These are phyloP conservation scores for Eimeria acervulina DNA, from an alignment of 169 alveolate genomes.

Conservation along the genomic window DNA sequence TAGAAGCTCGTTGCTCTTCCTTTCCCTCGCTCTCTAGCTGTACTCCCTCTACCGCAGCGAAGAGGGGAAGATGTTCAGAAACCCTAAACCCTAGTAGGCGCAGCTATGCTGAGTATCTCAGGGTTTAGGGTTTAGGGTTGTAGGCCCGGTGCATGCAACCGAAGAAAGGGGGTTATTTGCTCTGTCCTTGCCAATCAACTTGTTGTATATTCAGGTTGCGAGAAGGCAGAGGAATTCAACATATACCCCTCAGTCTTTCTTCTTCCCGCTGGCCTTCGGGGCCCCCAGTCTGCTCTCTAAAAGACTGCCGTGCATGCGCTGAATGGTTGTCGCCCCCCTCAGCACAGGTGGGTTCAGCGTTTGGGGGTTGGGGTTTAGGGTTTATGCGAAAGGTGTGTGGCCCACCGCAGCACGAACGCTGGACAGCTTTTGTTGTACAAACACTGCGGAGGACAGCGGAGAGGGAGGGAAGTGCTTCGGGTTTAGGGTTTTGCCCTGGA, in stretches of 20 bases:
- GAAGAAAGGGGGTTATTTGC: no score
- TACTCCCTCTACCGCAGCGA: no score
- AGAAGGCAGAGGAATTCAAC: background rate
- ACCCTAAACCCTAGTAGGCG: no score
- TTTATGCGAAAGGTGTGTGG: background rate
- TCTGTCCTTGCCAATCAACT: no score
- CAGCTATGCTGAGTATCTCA: no score
- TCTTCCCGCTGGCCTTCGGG: slow-evolving; percentile 64
- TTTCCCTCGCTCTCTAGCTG: no score
- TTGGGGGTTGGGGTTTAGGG: background rate
- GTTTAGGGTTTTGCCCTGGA: background rate
- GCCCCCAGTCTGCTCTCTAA: slow-evolving; percentile 43
- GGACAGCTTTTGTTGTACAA: background rate
- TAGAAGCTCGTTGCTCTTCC: no score
- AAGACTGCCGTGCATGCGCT: slow-evolving; percentile 48
- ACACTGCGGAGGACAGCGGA: background rate
- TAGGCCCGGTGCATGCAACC: no score
- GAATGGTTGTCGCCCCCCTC: slow-evolving; percentile 58
- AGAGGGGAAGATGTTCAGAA: no score
- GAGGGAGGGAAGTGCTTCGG: background rate
- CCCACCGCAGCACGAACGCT: background rate
- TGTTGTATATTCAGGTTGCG: no score
- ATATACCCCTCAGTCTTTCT: background rate
- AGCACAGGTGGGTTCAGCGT: slow-evolving; percentile 4
- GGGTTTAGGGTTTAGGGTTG: no score